These are phyloP conservation scores for Suillus subaureus DNA, from an alignment of 768 basidiomycete species.

Conservation along the genomic window DNA sequence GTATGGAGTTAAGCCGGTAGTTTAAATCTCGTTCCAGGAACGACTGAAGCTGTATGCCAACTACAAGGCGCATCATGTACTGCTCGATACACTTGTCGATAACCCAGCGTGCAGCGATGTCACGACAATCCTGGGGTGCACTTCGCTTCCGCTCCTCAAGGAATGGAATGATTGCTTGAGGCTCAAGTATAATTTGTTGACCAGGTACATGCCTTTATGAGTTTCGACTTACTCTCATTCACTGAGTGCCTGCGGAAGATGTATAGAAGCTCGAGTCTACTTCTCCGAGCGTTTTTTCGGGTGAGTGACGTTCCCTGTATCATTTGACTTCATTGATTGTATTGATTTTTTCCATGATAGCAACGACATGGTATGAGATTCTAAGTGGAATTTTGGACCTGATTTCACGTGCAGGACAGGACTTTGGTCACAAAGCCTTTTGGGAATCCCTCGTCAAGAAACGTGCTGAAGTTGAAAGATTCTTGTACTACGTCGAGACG, in stretches of 20 bases:
- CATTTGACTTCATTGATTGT: not conserved
- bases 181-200: conserved; percentile 36
- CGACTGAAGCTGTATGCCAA: conserved; percentile 39
- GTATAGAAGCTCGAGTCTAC: conserved; percentile 39
- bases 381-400: not conserved
- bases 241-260: conserved; percentile 26
- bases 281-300: conserved; percentile 44
- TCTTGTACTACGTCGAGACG: conserved; percentile 34
- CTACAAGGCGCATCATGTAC: conserved; percentile 37
- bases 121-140: conserved; percentile 29
- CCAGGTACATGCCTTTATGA: conserved; percentile 22
- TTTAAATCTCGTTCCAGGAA: conserved; percentile 22
- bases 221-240: not conserved
- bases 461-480: conserved; percentile 31
- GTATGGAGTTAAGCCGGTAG: not conserved
- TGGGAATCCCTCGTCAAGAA: conserved; percentile 37
- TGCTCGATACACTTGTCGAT: conserved; percentile 33
- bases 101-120: conserved; percentile 27
- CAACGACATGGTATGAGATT: conserved; percentile 24
- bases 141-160: conserved; percentile 32
- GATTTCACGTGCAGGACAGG: conserved; percentile 23
- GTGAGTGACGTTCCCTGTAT: conserved; percentile 23
- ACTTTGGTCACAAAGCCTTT: conserved; percentile 42
- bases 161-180: conserved; percentile 36
- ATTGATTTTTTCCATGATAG: conserved; percentile 8